Evolutionary conservation across 2,329 filamentous ascomycete species (phyloP).

Genomic region (Claviceps humidiphila): DNA sequence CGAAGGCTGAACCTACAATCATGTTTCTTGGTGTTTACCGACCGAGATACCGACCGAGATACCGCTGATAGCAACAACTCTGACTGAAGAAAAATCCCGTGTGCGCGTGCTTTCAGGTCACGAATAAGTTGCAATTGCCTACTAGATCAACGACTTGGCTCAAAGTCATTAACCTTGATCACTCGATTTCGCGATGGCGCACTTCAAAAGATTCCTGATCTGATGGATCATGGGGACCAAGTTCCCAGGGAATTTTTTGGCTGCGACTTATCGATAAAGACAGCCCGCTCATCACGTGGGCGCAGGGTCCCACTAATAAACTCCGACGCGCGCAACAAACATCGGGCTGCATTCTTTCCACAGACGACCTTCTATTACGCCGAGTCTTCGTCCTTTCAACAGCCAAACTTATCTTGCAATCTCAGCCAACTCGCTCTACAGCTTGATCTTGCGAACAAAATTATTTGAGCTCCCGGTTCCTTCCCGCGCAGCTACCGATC

Average conservation of each 20-base stretch:
- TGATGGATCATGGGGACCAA: neutral
- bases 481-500: neutral
- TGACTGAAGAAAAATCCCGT: neutral
- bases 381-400: conserved; percentile 4
- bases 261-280: conserved; percentile 18
- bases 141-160: neutral
- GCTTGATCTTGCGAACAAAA: neutral
- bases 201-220: neutral
- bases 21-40: neutral
- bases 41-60: neutral
- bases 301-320: conserved; percentile 25
- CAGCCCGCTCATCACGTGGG: conserved; percentile 26
- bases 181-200: neutral
- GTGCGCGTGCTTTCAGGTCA: neutral
- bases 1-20: conserved; percentile 4
- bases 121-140: neutral
- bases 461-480: neutral
- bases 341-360: conserved; percentile 4
- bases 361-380: conserved; percentile 1
- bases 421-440: neutral
- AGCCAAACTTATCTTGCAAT: conserved; percentile 3
- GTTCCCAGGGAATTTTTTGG: neutral
- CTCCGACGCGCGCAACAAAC: conserved; percentile 13
- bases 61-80: no score
- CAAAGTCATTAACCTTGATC: neutral